phyloP scores from a whole-genome alignment of 768 basidiomycete species.

The Hypholoma fasciculare region DNA sequence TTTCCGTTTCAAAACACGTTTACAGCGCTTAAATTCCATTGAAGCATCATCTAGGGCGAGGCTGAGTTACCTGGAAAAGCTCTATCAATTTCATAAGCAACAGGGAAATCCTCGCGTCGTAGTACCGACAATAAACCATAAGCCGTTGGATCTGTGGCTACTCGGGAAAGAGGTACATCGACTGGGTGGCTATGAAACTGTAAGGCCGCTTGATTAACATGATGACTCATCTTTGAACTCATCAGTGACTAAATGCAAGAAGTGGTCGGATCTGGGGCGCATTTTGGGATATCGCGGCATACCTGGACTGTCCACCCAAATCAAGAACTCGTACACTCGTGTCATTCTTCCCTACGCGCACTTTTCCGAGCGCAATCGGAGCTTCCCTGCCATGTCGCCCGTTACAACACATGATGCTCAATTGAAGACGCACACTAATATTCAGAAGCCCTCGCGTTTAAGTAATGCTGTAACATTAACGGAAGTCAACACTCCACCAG shows the following conservation, averaged over 20 bases:
- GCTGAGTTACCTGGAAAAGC: conserved; percentile 94
- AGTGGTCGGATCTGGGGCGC: conserved; percentile 87
- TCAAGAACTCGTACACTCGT: conserved; percentile 86
- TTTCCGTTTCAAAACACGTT: conserved; percentile 94
- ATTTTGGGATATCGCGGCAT: conserved; percentile 81
- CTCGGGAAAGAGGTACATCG: conserved; percentile 90
- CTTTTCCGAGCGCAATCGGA: conserved; percentile 76
- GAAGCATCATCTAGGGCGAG: conserved; percentile 97
- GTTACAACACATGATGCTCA: conserved; percentile 42
- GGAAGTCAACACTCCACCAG: conserved; percentile 60
- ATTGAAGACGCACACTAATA: conserved; percentile 55
- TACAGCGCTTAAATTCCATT: conserved; percentile 94
- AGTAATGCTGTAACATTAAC: conserved; percentile 33
- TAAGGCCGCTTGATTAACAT: conserved; percentile 37
- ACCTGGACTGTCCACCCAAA: conserved; percentile 80
- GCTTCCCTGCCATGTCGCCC: conserved; percentile 53
- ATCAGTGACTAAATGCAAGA: conserved; percentile 70
- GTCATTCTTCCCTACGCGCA: conserved; percentile 97
- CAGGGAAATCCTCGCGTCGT: conserved; percentile 88
- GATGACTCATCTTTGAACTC: conserved; percentile 5
- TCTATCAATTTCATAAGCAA: conserved; percentile 95
- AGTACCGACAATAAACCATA: conserved; percentile 93
- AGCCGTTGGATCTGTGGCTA: conserved; percentile 91
- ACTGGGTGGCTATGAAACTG: conserved; percentile 84
- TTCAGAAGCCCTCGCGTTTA: conserved; percentile 43